Base-by-base conservation (phyloP, 345 rosid genomes). In the Hibiscus mutabilis region DNA sequence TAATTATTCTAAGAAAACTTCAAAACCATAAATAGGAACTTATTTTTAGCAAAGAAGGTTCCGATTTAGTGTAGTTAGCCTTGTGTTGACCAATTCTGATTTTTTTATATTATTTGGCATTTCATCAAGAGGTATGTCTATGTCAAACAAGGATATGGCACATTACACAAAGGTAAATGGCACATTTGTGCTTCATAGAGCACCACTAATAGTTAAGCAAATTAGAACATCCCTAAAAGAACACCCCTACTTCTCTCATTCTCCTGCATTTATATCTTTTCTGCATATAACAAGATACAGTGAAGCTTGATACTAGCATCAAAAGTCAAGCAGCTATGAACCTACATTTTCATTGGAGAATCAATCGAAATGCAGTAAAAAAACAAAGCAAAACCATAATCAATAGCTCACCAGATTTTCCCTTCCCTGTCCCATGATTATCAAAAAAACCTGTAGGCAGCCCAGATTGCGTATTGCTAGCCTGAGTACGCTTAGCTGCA, bases 361-460 rank as follows among this genome's bases (percentile, higher is more conserved):
- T 24, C 31, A 0, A 55, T 69, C 29, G 7, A 69, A 55, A 33
- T 33, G 49, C 61, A 69, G 63, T 8, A 14, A 70, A 16, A 69
- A 19, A 60, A 63, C 27, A 14, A 56, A 56, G 33, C 12, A 57
- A 35, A 37, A 29, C 5, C 29, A 56, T 57, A 6, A 35, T 21
- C 75, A 18, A 13, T 24, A 73, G 52, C 29, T 44, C 80, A 87
- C 95, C 92, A 52, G 73, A 16, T 53, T 74, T 82, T 40, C 66
- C 67, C 46, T 55, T 76, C 77, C 76, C 61, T 21, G 77, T 11
- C 73, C 73, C 82, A 24, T 49, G 77, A 58, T 74, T 77, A 77
- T 91, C 91, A 71, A 88, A 86, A 80, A 91, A 86, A 70, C 71
- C 73, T 3, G 84, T 82, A 24, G 89, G 92, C 78, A 87, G 87